These are phyloP conservation scores for Prillingera fragicola DNA, from an alignment of 1,284 basidiomycete species.

Conservation along the genomic window DNA sequence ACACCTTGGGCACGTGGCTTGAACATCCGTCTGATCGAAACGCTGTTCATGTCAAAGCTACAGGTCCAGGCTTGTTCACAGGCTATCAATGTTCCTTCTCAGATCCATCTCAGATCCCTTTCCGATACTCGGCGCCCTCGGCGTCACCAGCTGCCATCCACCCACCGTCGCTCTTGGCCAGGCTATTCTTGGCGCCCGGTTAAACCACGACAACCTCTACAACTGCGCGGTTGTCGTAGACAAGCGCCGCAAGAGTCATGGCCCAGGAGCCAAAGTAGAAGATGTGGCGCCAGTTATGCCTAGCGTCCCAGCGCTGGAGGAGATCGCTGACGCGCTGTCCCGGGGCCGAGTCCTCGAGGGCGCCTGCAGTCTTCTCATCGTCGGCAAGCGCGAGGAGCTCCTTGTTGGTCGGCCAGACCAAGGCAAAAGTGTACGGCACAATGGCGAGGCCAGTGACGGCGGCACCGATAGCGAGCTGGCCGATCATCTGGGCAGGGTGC, in stretches of 20 bases:
- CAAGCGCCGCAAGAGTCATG: slow-evolving; percentile 9
- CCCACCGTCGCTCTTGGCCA: too few species aligned
- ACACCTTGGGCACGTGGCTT: too few species aligned
- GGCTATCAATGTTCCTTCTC: too few species aligned
- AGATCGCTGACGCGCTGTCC: slow-evolving; percentile 12
- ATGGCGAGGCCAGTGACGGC: slow-evolving; percentile 18
- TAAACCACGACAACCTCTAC: not conserved
- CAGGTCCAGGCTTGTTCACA: too few species aligned
- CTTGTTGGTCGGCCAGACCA: slow-evolving; percentile 19
- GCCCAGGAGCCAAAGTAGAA: slow-evolving; percentile 7
- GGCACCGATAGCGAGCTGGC: slow-evolving; percentile 15
- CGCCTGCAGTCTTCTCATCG: not conserved
- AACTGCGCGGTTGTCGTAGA: not conserved
- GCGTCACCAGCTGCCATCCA: too few species aligned
- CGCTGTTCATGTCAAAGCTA: too few species aligned
- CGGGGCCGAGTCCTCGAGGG: not conserved
- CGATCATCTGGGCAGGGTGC: slow-evolving; percentile 16
- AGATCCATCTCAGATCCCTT: too few species aligned
- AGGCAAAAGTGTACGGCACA: slow-evolving; percentile 20
- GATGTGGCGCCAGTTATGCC: slow-evolving; percentile 17
- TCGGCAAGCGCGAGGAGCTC: slow-evolving; percentile 11
- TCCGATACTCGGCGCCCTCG: too few species aligned
- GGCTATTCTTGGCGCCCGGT: too few species aligned
- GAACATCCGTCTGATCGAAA: too few species aligned
- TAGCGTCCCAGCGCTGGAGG: slow-evolving; percentile 18